Percentiles rank a stretch among this genome's conserved stretches.
phyloP scores from a whole-genome alignment of 2,329 filamentous ascomycete species.

The Scytalidium sp. region DNA sequence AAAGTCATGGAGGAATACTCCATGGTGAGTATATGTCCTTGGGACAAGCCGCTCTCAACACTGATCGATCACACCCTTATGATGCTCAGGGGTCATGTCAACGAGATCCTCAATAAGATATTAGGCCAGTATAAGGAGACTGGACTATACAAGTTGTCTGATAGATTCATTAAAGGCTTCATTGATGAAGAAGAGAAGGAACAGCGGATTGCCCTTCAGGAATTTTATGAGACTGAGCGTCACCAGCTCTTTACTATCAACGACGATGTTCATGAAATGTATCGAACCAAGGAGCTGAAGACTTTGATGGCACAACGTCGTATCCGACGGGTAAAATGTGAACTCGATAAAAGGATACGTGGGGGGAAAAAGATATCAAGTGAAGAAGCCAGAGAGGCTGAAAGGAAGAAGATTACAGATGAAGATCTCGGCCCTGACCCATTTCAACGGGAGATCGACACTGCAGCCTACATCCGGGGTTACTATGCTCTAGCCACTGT shows the following conservation, averaged over 20 bases:
- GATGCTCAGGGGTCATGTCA: constrained; percentile 38
- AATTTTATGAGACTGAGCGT: constrained; percentile 11
- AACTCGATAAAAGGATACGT: constrained; percentile 22
- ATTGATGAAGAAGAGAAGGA: constrained; percentile 3
- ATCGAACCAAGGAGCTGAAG: constrained; percentile 43
- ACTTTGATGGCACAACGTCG: constrained; percentile 46
- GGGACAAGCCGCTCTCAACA: constrained; percentile 49
- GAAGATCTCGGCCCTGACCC: constrained; percentile 51
- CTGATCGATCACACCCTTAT: constrained; percentile 41
- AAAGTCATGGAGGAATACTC: constrained; percentile 59
- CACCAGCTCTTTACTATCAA: constrained; percentile 14
- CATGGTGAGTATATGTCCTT: constrained; percentile 53
- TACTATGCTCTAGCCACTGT: constrained; percentile 68
- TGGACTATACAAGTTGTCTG: constrained; percentile 8
- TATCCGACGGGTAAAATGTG: constrained; percentile 44
- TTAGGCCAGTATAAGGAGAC: constrained; percentile 12
- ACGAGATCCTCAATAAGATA: constrained; percentile 13
- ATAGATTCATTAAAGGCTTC: constrained; percentile 7
- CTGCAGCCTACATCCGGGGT: constrained; percentile 60
- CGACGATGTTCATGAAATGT: constrained; percentile 38
- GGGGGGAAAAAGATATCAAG: constrained; percentile 6
- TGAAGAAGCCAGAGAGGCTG: not conserved
- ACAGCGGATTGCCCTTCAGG: constrained; percentile 1
- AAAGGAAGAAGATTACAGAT: constrained; percentile 9
- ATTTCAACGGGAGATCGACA: constrained; percentile 57